These are phyloP conservation scores for Hortaea sp. DNA, from an alignment of 2,329 filamentous ascomycete genomes.

Conservation along the genomic window DNA sequence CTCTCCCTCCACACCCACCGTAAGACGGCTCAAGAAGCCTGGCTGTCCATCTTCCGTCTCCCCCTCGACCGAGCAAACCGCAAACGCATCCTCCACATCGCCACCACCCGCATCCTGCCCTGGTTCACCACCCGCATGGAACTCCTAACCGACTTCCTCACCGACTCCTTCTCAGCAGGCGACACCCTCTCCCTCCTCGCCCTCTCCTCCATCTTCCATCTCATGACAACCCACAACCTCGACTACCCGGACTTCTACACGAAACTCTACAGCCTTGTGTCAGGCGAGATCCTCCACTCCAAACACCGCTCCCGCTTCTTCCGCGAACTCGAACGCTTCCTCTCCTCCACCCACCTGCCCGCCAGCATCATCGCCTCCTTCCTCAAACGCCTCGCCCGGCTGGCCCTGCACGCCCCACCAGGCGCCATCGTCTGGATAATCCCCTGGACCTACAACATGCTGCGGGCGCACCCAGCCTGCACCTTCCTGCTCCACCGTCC, in stretches of 20 bases:
- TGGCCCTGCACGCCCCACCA: slow-evolving; percentile 81
- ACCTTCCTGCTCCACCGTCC: slow-evolving; percentile 92
- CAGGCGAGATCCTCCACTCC: slow-evolving; percentile 78
- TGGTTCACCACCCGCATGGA: slow-evolving; percentile 78
- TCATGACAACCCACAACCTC: slow-evolving; percentile 86
- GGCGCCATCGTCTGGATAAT: slow-evolving; percentile 79
- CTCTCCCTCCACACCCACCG: slow-evolving; percentile 61
- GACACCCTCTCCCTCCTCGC: slow-evolving; percentile 81
- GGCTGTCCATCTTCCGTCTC: slow-evolving; percentile 66
- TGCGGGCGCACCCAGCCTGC: slow-evolving; percentile 79
- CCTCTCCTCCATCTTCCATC: slow-evolving; percentile 84
- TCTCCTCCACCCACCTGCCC: slow-evolving; percentile 84
- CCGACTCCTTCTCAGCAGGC: slow-evolving; percentile 81
- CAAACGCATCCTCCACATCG: slow-evolving; percentile 65
- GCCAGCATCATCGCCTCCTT: slow-evolving; percentile 88
- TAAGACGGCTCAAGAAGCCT: slow-evolving; percentile 73
- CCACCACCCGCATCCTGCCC: slow-evolving; percentile 70
- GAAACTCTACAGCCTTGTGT: slow-evolving; percentile 87
- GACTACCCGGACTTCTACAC: slow-evolving; percentile 77
- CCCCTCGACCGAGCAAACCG: slow-evolving; percentile 61
- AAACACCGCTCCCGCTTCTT: slow-evolving; percentile 92
- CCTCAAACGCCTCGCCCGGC: slow-evolving; percentile 79
- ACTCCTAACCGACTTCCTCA: slow-evolving; percentile 88
- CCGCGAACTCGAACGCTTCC: slow-evolving; percentile 80
- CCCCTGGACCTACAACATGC: slow-evolving; percentile 90